These are phyloP conservation scores for Xylaria sp. DNA, from an alignment of 2,329 filamentous ascomycete genomes.

Conservation along the genomic window DNA sequence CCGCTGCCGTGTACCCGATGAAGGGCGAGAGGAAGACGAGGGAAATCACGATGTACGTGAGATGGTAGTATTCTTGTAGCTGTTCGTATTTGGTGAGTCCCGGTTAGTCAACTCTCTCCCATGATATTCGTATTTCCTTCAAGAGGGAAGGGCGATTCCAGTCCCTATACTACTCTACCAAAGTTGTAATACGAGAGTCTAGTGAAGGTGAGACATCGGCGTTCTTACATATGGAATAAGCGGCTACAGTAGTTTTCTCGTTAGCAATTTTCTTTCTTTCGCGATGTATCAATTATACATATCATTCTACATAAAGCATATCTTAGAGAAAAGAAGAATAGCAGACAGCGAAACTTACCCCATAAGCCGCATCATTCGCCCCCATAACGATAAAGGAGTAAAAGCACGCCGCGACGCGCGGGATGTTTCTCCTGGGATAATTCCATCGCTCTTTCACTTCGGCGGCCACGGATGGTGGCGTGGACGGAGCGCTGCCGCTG, in stretches of 20 bases:
- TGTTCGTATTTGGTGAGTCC: slow-evolving; percentile 37
- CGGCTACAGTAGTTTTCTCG: slow-evolving; percentile 50
- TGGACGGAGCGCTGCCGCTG: slow-evolving; percentile 28
- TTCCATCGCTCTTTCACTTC: slow-evolving; percentile 61
- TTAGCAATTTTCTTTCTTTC: slow-evolving; percentile 31
- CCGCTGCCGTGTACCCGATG: slow-evolving; percentile 58
- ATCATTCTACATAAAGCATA: slow-evolving; percentile 20
- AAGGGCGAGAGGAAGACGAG: slow-evolving; percentile 61
- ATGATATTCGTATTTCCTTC: neutral
- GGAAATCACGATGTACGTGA: slow-evolving; percentile 60
- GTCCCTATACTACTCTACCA: neutral
- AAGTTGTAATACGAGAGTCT: neutral
- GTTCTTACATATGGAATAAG: slow-evolving; percentile 62
- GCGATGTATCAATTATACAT: neutral
- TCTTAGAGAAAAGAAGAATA: slow-evolving; percentile 7
- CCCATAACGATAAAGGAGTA: slow-evolving; percentile 69
- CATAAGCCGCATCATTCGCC: slow-evolving; percentile 68
- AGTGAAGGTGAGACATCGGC: neutral
- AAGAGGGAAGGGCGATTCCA: neutral
- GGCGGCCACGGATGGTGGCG: slow-evolving; percentile 32
- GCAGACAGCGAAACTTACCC: slow-evolving; percentile 55
- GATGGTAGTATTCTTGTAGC: slow-evolving; percentile 59
- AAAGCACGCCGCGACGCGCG: slow-evolving; percentile 64
- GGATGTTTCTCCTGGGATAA: slow-evolving; percentile 59
- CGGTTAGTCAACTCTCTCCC: slow-evolving; percentile 5